Percentiles rank a stretch among this genome's conserved stretches.
Evolutionary conservation across 768 basidiomycete species (phyloP).

Genomic region (Boletus sp.): DNA sequence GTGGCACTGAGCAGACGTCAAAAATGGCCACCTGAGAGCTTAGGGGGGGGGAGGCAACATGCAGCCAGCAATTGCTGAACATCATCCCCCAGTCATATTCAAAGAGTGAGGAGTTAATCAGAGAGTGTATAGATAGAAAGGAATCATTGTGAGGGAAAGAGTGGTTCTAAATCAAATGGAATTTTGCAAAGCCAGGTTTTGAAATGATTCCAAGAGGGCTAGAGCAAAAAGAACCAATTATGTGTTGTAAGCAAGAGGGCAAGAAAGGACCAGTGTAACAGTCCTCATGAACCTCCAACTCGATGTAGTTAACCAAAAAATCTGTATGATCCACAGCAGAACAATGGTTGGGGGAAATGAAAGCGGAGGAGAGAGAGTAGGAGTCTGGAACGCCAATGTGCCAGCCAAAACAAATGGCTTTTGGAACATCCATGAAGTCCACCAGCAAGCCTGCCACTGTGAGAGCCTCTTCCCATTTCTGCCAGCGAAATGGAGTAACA

Average conservation of each 20-base stretch:
- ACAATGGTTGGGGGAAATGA: too few species aligned
- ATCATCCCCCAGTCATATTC: background rate
- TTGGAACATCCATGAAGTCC: too few species aligned
- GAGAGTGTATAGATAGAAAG: background rate
- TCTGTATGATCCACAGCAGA: background rate
- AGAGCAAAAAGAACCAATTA: background rate
- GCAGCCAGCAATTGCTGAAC: background rate
- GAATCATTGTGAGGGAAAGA: too few species aligned
- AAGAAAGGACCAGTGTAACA: constrained; percentile 26
- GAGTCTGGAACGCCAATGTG: background rate
- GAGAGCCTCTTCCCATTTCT: too few species aligned
- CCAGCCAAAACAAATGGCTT: too few species aligned
- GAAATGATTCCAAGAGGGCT: background rate
- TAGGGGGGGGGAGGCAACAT: background rate
- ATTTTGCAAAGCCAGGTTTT: background rate
- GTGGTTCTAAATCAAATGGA: background rate
- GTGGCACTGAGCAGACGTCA: background rate
- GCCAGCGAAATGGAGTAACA: too few species aligned
- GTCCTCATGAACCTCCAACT: constrained; percentile 25
- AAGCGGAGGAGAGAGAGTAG: background rate
- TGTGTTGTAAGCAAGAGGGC: background rate
- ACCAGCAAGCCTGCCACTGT: too few species aligned
- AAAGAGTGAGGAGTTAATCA: background rate
- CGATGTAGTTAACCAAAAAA: constrained; percentile 35
- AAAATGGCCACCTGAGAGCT: background rate